Evolutionary conservation across 805 yeast species (phyloP).

Genomic region (Scheffersomyces coipomensis): DNA sequence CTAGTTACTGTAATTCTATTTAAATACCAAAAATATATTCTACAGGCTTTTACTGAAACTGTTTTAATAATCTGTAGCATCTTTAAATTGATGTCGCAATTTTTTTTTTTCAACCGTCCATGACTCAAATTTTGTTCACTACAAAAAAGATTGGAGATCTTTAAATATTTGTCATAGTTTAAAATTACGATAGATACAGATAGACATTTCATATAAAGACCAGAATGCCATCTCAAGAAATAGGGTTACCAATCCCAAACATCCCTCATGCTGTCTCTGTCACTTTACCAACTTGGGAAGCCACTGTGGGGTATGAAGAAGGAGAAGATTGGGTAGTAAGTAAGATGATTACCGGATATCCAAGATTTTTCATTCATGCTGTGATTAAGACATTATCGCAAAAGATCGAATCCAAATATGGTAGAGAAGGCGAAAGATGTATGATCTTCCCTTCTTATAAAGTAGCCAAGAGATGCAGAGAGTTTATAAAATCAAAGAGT

Average conservation of each 20-base stretch:
- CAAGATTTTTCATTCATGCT: constrained; percentile 73
- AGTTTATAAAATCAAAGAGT: constrained; percentile 56
- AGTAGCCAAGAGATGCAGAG: constrained; percentile 83
- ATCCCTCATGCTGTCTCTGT: constrained; percentile 94
- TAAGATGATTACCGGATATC: constrained; percentile 85
- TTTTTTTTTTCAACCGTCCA: no score
- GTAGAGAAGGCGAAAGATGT: constrained; percentile 72
- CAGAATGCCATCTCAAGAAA: constrained; percentile 37
- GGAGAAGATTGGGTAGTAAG: constrained; percentile 78
- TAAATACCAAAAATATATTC: no score
- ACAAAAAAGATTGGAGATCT: no score
- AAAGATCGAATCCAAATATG: constrained; percentile 65
- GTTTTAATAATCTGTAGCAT: no score
- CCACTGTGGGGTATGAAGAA: constrained; percentile 89
- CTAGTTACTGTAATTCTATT: no score
- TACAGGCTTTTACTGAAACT: no score
- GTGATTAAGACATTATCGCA: constrained; percentile 56
- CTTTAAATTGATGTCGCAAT: no score
- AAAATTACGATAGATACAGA: no score
- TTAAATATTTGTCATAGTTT: no score
- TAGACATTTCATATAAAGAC: no score
- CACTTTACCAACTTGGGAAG: constrained; percentile 92
- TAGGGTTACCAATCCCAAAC: constrained; percentile 88
- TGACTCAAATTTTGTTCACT: no score
- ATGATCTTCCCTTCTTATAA: constrained; percentile 75